Conservation (phyloP, 2,329 filamentous ascomycete genomes). For the Pezicula carpinea region DNA sequence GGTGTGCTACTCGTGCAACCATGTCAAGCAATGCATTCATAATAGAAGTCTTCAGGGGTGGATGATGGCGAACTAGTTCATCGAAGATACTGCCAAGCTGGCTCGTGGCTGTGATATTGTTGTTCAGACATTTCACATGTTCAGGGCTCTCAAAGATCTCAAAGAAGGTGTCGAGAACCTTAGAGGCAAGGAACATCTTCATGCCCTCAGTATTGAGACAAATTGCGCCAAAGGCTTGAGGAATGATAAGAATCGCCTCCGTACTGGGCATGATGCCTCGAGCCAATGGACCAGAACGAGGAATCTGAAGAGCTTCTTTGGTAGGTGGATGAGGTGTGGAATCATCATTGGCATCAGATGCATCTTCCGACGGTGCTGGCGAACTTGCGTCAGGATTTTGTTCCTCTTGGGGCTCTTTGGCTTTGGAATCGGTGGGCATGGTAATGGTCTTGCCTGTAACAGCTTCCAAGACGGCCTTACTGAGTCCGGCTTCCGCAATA, state of each 20-base stretch:
- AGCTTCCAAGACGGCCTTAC: conserved; percentile 78
- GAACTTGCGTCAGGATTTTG: conserved; percentile 26
- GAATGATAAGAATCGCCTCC: conserved; percentile 84
- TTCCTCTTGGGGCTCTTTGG: conserved; percentile 16
- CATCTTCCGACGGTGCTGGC: conserved; percentile 15
- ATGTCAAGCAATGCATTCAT: conserved; percentile 84
- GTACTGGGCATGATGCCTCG: conserved; percentile 77
- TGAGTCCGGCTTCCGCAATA: conserved; percentile 89
- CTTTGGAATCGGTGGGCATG: conserved; percentile 27
- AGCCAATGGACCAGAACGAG: conserved; percentile 46
- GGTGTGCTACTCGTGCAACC: conserved; percentile 72
- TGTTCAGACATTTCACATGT: conserved; percentile 80
- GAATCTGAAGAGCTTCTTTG: conserved; percentile 41
- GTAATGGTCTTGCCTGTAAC: conserved; percentile 52
- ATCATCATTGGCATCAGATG: conserved; percentile 33
- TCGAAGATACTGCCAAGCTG: conserved; percentile 83
- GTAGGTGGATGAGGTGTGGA: conserved; percentile 50
- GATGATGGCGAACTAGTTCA: conserved; percentile 91
- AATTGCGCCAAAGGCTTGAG: conserved; percentile 86
- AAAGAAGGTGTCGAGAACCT: conserved; percentile 80
- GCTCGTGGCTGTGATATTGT: conserved; percentile 66
- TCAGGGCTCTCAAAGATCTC: conserved; percentile 93
- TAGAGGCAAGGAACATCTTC: conserved; percentile 78
- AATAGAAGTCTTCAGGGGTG: conserved; percentile 73
- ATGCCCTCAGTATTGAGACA: conserved; percentile 86